Evolutionary conservation across 73 alveolate genomes (phyloP).

Genomic region (Halteria grandinella): DNA sequence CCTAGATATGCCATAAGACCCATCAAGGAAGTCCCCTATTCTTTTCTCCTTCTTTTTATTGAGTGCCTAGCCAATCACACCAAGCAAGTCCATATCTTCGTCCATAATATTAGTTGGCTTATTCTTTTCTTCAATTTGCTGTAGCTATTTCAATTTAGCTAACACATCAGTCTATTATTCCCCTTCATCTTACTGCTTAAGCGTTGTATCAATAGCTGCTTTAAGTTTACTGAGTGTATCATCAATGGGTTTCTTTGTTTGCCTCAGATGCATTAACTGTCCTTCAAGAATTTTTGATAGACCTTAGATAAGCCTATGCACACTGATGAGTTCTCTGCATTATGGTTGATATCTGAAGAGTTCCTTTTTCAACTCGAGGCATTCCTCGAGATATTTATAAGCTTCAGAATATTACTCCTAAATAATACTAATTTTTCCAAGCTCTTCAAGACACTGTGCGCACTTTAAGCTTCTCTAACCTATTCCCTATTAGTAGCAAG

Average conservation of each 20-base stretch:
- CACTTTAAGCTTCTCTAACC: no score
- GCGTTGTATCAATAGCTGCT: background rate
- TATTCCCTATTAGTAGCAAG: no score
- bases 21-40: slow-evolving; percentile 35
- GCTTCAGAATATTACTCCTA: slow-evolving; percentile 20
- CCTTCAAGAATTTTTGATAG: slow-evolving; percentile 5
- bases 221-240: background rate
- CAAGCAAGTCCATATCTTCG: background rate
- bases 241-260: background rate
- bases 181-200: background rate
- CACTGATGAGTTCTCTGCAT: background rate
- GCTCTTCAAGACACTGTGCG: slow-evolving; percentile 1
- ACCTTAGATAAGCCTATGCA: slow-evolving; percentile 27
- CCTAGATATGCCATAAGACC: background rate
- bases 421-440: slow-evolving; percentile 15
- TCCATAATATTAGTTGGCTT: background rate
- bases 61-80: background rate
- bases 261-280: background rate
- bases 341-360: slow-evolving; percentile 8
- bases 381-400: background rate
- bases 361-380: slow-evolving; percentile 21
- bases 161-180: background rate
- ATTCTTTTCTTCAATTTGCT: background rate
- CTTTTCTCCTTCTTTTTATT: background rate
- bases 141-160: background rate